phyloP scores from a whole-genome alignment of 768 basidiomycete genomes.

The Boletus tomentosulus region DNA sequence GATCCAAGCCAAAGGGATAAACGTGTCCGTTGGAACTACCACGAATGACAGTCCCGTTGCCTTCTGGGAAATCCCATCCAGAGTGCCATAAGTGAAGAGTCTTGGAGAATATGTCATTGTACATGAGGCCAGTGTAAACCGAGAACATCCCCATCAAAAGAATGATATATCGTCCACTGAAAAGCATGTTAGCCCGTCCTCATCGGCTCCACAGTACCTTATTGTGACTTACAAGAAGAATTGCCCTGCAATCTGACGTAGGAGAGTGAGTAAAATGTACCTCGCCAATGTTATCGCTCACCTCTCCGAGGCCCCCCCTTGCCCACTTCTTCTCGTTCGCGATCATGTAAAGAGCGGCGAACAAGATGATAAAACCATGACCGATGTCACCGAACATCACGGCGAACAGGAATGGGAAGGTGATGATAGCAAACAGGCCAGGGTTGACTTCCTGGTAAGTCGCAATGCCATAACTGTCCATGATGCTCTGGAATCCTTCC shows the following conservation, averaged over 20 bases:
- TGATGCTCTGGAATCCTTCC: constrained; percentile 94
- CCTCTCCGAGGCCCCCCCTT: constrained; percentile 72
- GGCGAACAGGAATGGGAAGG: constrained; percentile 97
- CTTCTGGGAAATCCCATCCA: constrained; percentile 74
- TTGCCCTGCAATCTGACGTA: constrained; percentile 65
- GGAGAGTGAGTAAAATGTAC: constrained; percentile 6
- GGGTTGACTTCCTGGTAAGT: constrained; percentile 97
- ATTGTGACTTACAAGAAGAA: constrained; percentile 82
- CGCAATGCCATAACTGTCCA: constrained; percentile 95
- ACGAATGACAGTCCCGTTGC: constrained; percentile 36
- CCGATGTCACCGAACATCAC: constrained; percentile 99
- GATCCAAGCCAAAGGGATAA: constrained; percentile 96
- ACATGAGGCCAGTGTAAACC: constrained; percentile 93
- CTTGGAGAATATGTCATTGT: constrained; percentile 99
- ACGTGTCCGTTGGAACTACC: constrained; percentile 59
- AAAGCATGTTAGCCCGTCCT: constrained; percentile 20
- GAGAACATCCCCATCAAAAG: constrained; percentile 97
- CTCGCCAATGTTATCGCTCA: constrained; percentile 27
- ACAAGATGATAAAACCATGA: constrained; percentile 81
- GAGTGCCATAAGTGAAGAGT: constrained; percentile 83
- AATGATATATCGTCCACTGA: constrained; percentile 96
- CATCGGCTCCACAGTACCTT: not conserved
- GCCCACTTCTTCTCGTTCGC: constrained; percentile 75
- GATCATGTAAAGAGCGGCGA: constrained; percentile 82
- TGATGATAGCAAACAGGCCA: constrained; percentile 85